Evolutionary conservation across 2,329 filamentous ascomycete species (phyloP), one percentile per base, ranked within the genome.

Genomic region (Xylariales sp.): DNA sequence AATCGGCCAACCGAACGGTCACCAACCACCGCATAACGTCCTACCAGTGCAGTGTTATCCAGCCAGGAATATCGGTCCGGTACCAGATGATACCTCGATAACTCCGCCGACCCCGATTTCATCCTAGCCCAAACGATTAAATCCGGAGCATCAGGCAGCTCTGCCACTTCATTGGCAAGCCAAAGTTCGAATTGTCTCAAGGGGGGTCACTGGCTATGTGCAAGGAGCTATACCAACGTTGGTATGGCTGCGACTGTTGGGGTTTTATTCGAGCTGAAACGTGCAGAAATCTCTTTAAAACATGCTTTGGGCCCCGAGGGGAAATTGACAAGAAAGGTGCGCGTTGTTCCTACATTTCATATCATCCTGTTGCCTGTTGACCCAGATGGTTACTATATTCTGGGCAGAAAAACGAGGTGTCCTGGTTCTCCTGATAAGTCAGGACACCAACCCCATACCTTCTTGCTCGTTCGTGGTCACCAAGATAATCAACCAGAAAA

Each of bases 201-300:
- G 10, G 11, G 23, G 34, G n/a, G n/a, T n/a, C n/a, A n/a, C 16
- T 6, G 27, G 29, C 29, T n/a, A 60, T 60, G 57, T 60, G 57
- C 33, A 51, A 56, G 38, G 57, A 60, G 38, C 49, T 58, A 6
- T 59, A 58, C 32, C 55, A 60, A 41, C 51, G 55, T 18, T 60
- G 57, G 57, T 39, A 48, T 16, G 51, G 48, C 16, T 60, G 57
- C 40, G 41, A 42, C 7, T 60, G 57, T 25, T 58, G 55, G 54
- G 56, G 57, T 3, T 58, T 60, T 28, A n/a, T 59, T 8, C 40
- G 44, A 29, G 50, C 53, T n/a, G 44, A 55, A 31, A 54, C 51
- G 14, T 60, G 56, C 33, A 29, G 47, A 11, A 51, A 53, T 28
- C 46, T 60, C 16, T 59, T 60, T 40, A 57, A 53, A 38, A 53